Evolutionary conservation across 148 eudicot species (phyloP), one percentile per base, ranked within the genome.

Genomic region (Fagopyrum tataricum): DNA sequence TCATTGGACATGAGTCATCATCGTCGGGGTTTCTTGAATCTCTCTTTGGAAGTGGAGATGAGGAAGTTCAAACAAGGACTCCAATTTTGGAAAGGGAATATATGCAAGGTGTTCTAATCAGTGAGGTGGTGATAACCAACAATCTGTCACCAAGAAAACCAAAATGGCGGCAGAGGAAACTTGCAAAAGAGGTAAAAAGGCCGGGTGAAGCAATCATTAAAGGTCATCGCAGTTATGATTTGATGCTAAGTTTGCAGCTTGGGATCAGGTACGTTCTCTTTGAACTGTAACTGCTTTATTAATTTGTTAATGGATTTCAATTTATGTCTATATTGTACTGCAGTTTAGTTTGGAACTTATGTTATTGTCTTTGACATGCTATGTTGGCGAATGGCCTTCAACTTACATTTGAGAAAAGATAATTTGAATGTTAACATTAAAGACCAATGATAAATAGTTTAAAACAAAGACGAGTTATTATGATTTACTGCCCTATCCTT

Each of bases 141-240:
- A 79, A 89, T 13, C 84, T 91, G 77, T 83, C 95, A 42, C 79
- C 89, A 44, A 90, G 80, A 81, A 88, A 88, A 79, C 86, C 84
- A 70, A 91, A 79, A 78, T 79, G 90, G 78, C 71, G 86, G 72
- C 91, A 91, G 70, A 88, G 74, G 81, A 91, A 77, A 79, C 84
- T 90, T 24, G 91, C 81, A 15, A 91, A 85, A 79, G 99, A 91
- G 78, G 84, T 91, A 37, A 90, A 95, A 79, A 90, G 87, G 77
- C 97, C 96, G 8, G 99, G 99, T 71, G 99, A 95, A 84, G 81
- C 95, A 44, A 91, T 95, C 69, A 88, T 95, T 61, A 95, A 95
- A 86, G 99, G 99, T 59, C 99, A 95, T 72, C 84, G 99, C 75
- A 95, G 99, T 86, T 95, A 95, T 78, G 99, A 95, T 85, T 82